Percentiles rank a stretch among this genome's conserved stretches.
Conservation (phyloP, 257 asterid genomes). For the Solanum pinnatisectum region DNA sequence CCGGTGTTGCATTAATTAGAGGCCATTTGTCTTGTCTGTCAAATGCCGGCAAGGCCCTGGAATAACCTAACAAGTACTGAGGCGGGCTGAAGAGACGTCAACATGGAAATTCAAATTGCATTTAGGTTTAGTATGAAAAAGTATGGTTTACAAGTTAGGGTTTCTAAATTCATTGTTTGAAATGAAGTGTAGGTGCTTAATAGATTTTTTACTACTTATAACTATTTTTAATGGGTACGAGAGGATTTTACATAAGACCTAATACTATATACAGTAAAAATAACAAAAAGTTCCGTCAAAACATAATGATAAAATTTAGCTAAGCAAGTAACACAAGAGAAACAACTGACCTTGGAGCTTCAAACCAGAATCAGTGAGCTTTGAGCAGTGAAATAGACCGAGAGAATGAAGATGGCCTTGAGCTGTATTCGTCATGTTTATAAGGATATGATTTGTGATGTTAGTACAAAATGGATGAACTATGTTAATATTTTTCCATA, state of each 20-base stretch:
- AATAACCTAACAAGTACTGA: not conserved
- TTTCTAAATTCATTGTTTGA: slow-evolving; percentile 30
- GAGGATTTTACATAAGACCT: not conserved
- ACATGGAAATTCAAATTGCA: not conserved
- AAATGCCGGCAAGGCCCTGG: not conserved
- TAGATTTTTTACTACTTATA: not conserved
- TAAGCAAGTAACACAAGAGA: not conserved
- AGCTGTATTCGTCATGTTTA: slow-evolving; percentile 49
- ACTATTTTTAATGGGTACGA: not conserved
- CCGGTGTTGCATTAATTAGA: not conserved
- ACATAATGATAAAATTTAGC: not conserved
- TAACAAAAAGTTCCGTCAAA: not conserved
- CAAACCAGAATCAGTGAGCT: slow-evolving; percentile 42
- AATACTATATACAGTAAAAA: not conserved
- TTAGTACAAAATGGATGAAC: slow-evolving; percentile 24
- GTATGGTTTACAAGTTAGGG: slow-evolving; percentile 21
- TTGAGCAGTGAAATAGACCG: slow-evolving; percentile 41
- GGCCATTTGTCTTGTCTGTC: not conserved
- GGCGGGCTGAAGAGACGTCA: not conserved
- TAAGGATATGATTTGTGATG: slow-evolving; percentile 42
- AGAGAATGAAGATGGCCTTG: slow-evolving; percentile 52
- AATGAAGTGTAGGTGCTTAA: not conserved
- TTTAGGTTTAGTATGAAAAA: slow-evolving; percentile 3
- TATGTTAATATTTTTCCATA: slow-evolving; percentile 53
- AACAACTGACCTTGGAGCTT: slow-evolving; percentile 46